Evolutionary conservation across 805 yeast genomes (phyloP), one percentile per base, ranked within the genome.

Genomic region (Nakazawaea peltata): DNA sequence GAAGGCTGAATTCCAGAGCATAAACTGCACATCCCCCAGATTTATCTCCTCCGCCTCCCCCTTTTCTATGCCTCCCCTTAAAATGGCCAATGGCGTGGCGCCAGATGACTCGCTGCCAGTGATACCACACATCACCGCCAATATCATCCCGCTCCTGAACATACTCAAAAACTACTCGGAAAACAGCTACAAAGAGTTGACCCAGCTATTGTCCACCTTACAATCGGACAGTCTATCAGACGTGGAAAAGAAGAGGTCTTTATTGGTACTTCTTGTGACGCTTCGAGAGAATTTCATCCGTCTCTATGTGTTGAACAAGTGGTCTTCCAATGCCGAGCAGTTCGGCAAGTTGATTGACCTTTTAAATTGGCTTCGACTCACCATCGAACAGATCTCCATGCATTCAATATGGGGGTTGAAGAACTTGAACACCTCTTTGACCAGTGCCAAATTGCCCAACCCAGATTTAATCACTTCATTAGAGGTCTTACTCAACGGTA

Each of bases 401-500:
- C 39, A 76, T 67, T 48, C 77, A 59, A 72, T 81, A 14, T 70
- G 78, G 59, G 77, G 81, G 10, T 61, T 87, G 26, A 82, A 78
- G 42, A 66, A 67, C n/a, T 61, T 82, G 17, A 83, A 78, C 43
- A 72, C 76, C 34, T 74, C 80, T n/a, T 57, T 83, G 43, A 72
- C 86, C 1, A 83, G 87, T 19, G 97, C 98, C 0, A 88, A 94
- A 49, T 60, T 90, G 35, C 95, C 96, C 4, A 85, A 86, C 54
- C 92, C 95, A 0, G 99, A 92, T 56, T 55, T 92, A 15, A 69
- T 77, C 17, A 88, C 97, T 0, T 85, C 95, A 1, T 61, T 90
- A 45, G 94, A 90, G 51, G 95, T 92, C 0, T 63, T 88, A 36
- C 72, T 77, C 27, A 65, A 72, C 26, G 94, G 95, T 3, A 63